Percentiles rank a stretch among this genome's conserved stretches.
These are phyloP conservation scores for Apostasia shenzhenica DNA, from an alignment of 106 monocot genomes.

Conservation along the genomic window DNA sequence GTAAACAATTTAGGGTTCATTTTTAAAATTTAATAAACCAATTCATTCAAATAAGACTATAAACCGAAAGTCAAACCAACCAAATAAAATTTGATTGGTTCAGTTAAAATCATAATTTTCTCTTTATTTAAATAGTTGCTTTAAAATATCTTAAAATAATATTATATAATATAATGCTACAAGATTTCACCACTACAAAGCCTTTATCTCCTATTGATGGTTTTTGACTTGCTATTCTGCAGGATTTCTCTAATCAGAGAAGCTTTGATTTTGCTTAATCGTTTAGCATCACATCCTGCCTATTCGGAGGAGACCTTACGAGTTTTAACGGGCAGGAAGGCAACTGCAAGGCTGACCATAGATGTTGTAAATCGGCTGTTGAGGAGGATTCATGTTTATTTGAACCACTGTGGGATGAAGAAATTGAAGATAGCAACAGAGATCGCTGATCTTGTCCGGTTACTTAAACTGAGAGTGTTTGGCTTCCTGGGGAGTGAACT, in stretches of 20 bases:
- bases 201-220: not conserved
- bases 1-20: no score
- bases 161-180: no score
- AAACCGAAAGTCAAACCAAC: no score
- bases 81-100: no score
- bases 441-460: conserved; percentile 47
- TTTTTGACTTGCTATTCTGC: not conserved
- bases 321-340: conserved; percentile 37
- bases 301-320: conserved; percentile 51
- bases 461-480: conserved; percentile 52
- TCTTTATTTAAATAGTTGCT: no score
- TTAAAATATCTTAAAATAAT: no score
- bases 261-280: conserved; percentile 77
- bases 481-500: conserved; percentile 31
- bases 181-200: not conserved
- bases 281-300: conserved; percentile 56
- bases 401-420: conserved; percentile 7
- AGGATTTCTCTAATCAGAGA: conserved; percentile 60
- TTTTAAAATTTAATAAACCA: no score
- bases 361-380: conserved; percentile 56
- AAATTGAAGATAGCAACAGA: conserved; percentile 36
- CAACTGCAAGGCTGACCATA: conserved; percentile 42
- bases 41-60: no score
- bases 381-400: conserved; percentile 8
- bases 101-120: no score